Conservation (phyloP, 331 rosid genomes). For the Pyracantha coccinea region DNA sequence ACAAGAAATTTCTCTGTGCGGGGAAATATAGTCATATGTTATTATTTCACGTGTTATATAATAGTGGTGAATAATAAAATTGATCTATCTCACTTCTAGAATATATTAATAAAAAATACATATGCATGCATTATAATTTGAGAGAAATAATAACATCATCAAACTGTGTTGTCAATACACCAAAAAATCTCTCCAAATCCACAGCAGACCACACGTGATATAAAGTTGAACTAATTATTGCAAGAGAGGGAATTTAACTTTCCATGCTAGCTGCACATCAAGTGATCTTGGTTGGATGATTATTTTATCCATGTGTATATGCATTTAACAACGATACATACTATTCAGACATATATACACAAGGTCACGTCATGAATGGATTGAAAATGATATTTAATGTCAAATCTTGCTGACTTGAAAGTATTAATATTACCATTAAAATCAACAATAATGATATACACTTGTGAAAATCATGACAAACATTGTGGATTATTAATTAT, state of each 20-base stretch:
- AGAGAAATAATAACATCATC: no score
- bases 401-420: neutral
- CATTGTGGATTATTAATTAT: neutral
- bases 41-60: neutral
- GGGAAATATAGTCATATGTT: no score
- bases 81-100: no score
- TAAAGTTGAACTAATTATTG: constrained; percentile 17
- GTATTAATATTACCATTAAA: neutral
- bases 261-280: neutral
- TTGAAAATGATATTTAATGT: neutral
- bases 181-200: neutral
- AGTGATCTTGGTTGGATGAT: neutral
- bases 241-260: neutral
- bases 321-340: neutral
- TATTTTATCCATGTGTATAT: neutral
- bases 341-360: neutral
- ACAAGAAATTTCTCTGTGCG: neutral
- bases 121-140: no score
- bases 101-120: no score
- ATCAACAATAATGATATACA: neutral
- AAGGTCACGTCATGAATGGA: neutral
- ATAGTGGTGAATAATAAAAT: no score
- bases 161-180: no score
- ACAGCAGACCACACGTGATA: constrained; percentile 49
- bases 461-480: neutral